These are phyloP conservation scores for Aquanectria penicillioides DNA, from an alignment of 2,329 filamentous ascomycete species.

Conservation along the genomic window DNA sequence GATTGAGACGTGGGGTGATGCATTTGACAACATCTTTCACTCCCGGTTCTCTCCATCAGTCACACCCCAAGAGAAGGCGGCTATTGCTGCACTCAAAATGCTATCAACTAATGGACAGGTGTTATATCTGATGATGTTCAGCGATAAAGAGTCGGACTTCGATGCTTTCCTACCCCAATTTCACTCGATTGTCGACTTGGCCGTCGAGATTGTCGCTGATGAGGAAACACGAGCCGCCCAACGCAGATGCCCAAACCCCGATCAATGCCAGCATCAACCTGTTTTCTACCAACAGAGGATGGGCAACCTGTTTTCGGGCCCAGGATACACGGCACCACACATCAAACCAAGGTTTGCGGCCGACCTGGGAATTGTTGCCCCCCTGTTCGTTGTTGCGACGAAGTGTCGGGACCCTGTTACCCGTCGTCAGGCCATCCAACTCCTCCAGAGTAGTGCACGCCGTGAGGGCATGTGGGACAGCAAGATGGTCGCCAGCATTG, in stretches of 20 bases:
- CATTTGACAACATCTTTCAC: constrained; percentile 65
- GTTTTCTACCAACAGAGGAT: constrained; percentile 21
- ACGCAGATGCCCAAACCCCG: constrained; percentile 55
- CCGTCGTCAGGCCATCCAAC: constrained; percentile 68
- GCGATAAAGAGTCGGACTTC: constrained; percentile 66
- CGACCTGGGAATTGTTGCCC: constrained; percentile 71
- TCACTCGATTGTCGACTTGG: constrained; percentile 64
- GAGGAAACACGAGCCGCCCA: constrained; percentile 63
- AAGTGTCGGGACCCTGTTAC: constrained; percentile 69
- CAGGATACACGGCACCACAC: constrained; percentile 58
- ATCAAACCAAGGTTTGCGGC: constrained; percentile 72
- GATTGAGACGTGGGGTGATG: constrained; percentile 64
- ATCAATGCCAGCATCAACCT: constrained; percentile 54
- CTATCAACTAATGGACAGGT: constrained; percentile 67
- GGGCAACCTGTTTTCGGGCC: constrained; percentile 50
- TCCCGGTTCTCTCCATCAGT: constrained; percentile 59
- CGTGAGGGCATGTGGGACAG: constrained; percentile 78
- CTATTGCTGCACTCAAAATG: constrained; percentile 71
- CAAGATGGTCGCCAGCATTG: constrained; percentile 65
- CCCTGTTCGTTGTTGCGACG: constrained; percentile 72
- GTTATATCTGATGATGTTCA: constrained; percentile 69
- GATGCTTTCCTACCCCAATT: constrained; percentile 65
- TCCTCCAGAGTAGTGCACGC: constrained; percentile 68
- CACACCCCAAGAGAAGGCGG: constrained; percentile 66
- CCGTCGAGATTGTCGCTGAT: constrained; percentile 67